Conservation (phyloP, 2,329 filamentous ascomycete genomes). For the Hymenoscyphus fraxineus region DNA sequence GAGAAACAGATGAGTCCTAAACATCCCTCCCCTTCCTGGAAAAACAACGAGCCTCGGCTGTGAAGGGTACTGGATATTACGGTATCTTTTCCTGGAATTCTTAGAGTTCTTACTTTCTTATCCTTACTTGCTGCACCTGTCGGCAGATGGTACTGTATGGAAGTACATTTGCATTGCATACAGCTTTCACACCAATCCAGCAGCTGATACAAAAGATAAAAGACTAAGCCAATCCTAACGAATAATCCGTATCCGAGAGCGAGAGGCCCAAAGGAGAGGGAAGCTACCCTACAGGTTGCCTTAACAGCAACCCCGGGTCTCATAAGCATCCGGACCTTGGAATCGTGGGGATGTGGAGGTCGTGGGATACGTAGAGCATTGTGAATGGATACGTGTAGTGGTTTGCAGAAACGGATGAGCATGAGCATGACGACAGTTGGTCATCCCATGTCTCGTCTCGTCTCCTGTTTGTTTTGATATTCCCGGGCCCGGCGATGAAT, state of each 20-base stretch:
- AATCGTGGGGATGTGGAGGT: background rate
- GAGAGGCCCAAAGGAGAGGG: background rate
- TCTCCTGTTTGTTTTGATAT: background rate
- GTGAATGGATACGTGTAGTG: background rate
- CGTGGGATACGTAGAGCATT: background rate
- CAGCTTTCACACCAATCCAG: too few species aligned
- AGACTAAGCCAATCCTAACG: background rate
- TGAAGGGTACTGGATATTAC: background rate
- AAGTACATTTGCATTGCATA: background rate
- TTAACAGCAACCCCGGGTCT: background rate
- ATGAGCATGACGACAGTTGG: background rate
- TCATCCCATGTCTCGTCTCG: background rate
- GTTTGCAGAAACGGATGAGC: background rate
- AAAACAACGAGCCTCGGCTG: background rate
- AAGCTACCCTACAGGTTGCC: constrained; percentile 1
- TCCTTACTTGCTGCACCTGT: constrained; percentile 2
- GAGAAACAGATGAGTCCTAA: background rate
- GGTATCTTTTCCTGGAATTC: background rate
- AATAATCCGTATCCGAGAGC: background rate
- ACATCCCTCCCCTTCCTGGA: background rate
- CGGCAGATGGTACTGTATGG: background rate
- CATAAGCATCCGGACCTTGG: background rate
- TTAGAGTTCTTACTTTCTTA: background rate
- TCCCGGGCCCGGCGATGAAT: background rate
- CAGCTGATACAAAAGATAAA: background rate